Evolutionary conservation across 2,329 filamentous ascomycete genomes (phyloP).

Genomic region (Drechslerella dactyloides): DNA sequence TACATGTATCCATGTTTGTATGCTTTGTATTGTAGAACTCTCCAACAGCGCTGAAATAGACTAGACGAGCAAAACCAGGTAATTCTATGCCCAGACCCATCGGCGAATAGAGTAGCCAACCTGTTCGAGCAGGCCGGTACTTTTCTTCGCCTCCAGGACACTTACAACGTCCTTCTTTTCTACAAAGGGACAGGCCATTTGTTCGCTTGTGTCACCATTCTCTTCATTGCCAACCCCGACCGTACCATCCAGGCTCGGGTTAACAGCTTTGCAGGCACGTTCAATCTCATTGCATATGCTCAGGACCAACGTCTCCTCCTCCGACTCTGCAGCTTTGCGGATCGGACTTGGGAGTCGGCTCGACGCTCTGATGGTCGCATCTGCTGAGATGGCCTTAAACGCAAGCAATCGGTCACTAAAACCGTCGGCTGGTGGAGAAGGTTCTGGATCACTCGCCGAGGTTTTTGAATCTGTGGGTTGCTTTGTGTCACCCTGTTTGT

Average conservation of each 20-base stretch:
- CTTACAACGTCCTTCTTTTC: conserved; percentile 77
- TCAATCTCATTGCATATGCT: conserved; percentile 45
- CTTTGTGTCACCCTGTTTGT: conserved; percentile 59
- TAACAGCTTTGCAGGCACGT: conserved; percentile 43
- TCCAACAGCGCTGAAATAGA: background rate
- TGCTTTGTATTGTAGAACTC: background rate
- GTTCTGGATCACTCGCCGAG: conserved; percentile 1
- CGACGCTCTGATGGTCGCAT: conserved; percentile 21
- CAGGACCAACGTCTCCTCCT: conserved; percentile 61
- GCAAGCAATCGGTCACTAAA: conserved; percentile 51
- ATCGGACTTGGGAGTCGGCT: conserved; percentile 41
- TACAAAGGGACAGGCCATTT: conserved; percentile 58
- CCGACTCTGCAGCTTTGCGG: conserved; percentile 54
- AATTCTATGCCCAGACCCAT: conserved; percentile 73
- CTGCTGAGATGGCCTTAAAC: conserved; percentile 49
- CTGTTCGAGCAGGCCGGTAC: conserved; percentile 84
- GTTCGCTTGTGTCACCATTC: conserved; percentile 56
- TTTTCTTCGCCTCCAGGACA: conserved; percentile 81
- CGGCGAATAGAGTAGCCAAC: conserved; percentile 90
- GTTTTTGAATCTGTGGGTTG: conserved; percentile 17
- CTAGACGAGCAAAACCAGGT: background rate
- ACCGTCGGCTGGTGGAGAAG: conserved; percentile 18
- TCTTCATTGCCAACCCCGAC: conserved; percentile 11
- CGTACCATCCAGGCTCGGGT: conserved; percentile 17
- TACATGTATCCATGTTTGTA: background rate